phyloP scores from a whole-genome alignment of 2,329 filamentous ascomycete species.

The Claviceps sp. region DNA sequence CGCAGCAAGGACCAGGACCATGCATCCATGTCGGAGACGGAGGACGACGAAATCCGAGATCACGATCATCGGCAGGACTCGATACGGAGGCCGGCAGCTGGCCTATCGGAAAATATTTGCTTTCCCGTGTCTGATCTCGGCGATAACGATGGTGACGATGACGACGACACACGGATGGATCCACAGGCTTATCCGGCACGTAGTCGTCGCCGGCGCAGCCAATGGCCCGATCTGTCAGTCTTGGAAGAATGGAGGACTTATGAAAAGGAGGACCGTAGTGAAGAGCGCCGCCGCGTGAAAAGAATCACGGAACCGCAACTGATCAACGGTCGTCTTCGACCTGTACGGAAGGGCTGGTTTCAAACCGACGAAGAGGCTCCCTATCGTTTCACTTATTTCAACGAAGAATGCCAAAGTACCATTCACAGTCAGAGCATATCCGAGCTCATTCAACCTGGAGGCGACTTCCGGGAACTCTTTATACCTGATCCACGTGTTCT shows the following conservation, averaged over 20 bases:
- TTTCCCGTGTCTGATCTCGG: slow-evolving; percentile 80
- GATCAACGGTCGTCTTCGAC: slow-evolving; percentile 76
- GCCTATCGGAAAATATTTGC: slow-evolving; percentile 79
- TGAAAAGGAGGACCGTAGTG: slow-evolving; percentile 73
- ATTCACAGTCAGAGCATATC: slow-evolving; percentile 94
- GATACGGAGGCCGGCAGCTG: slow-evolving; percentile 38
- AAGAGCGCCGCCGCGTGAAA: slow-evolving; percentile 71
- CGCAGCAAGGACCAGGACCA: slow-evolving; percentile 18
- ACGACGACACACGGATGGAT: slow-evolving; percentile 51
- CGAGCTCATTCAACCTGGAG: slow-evolving; percentile 75
- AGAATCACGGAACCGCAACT: slow-evolving; percentile 89
- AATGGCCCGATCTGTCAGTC: slow-evolving; percentile 76
- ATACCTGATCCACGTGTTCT: slow-evolving; percentile 71
- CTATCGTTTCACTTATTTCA: slow-evolving; percentile 97
- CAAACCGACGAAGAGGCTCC: slow-evolving; percentile 78
- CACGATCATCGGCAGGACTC: slow-evolving; percentile 18
- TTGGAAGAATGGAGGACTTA: slow-evolving; percentile 82
- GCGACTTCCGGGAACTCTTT: slow-evolving; percentile 77
- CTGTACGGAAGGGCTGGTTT: slow-evolving; percentile 71
- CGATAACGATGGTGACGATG: slow-evolving; percentile 15
- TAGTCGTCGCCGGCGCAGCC: slow-evolving; percentile 47
- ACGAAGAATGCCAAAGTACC: slow-evolving; percentile 89
- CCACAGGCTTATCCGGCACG: slow-evolving; percentile 20
- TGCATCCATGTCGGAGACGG: slow-evolving; percentile 16
- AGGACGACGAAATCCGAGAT: slow-evolving; percentile 6